Evolutionary conservation across 768 basidiomycete species (phyloP).

Genomic region (Kwoniella sp.): DNA sequence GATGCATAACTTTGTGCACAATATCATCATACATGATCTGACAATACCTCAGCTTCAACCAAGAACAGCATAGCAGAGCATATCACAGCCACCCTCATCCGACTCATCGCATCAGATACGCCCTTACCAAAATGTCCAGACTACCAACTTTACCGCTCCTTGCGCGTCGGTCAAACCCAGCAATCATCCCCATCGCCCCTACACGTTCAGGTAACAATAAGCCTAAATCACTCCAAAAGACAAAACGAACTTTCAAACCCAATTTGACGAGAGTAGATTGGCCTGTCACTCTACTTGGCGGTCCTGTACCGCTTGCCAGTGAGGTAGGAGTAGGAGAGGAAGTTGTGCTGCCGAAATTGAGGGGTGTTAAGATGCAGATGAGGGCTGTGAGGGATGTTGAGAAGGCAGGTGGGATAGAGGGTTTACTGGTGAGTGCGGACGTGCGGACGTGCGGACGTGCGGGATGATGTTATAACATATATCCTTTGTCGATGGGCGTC

Average conservation of each 20-base stretch:
- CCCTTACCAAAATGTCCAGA: slow-evolving; percentile 13
- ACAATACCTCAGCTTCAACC: background rate
- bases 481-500: no score
- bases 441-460: no score
- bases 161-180: slow-evolving; percentile 41
- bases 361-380: slow-evolving; percentile 52
- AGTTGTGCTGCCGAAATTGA: slow-evolving; percentile 20
- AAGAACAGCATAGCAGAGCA: no score
- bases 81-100: background rate
- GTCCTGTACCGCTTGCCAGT: background rate
- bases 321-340: background rate
- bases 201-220: slow-evolving; percentile 51
- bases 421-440: slow-evolving; percentile 44
- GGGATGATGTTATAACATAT: no score
- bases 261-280: slow-evolving; percentile 46
- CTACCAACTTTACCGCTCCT: slow-evolving; percentile 21
- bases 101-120: background rate
- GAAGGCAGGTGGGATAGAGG: slow-evolving; percentile 54
- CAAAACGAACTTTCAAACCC: slow-evolving; percentile 46
- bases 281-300: slow-evolving; percentile 26
- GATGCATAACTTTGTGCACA: background rate
- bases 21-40: background rate
- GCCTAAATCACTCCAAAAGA: slow-evolving; percentile 55
- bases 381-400: slow-evolving; percentile 46
- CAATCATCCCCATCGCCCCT: slow-evolving; percentile 48